A percentile compares a stretch with the other conserved stretches of the same genome.
phyloP scores from a whole-genome alignment of 2,329 filamentous ascomycete genomes.

The Harringtonia aguacate region DNA sequence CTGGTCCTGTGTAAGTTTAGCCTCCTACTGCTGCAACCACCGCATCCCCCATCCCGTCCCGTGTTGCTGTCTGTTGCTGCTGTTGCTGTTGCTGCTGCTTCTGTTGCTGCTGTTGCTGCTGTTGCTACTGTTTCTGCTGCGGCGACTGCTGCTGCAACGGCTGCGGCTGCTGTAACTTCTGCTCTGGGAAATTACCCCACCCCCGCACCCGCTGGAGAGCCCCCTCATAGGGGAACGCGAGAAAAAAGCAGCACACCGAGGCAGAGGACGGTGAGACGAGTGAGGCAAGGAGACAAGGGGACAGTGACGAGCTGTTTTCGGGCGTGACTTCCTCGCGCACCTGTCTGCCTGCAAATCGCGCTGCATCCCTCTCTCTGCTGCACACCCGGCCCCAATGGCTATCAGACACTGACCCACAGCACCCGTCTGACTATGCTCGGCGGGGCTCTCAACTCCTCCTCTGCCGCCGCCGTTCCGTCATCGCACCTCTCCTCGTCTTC shows the following conservation, averaged over 20 bases:
- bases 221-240: background rate
- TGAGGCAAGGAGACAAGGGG: too few relatives aligned
- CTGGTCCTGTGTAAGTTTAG: slow-evolving; percentile 55
- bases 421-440: slow-evolving; percentile 66
- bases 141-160: background rate
- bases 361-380: background rate
- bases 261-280: too few relatives aligned
- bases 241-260: too few relatives aligned
- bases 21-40: background rate
- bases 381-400: slow-evolving; percentile 1
- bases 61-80: background rate
- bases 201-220: slow-evolving; percentile 9
- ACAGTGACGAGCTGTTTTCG: too few relatives aligned
- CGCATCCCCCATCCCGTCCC: background rate
- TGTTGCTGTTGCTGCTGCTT: background rate
- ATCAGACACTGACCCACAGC: slow-evolving; percentile 30
- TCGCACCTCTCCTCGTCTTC: slow-evolving; percentile 6
- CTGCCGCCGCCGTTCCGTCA: slow-evolving; percentile 14
- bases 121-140: background rate
- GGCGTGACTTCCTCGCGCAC: too few relatives aligned
- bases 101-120: background rate
- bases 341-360: too few relatives aligned
- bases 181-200: slow-evolving; percentile 9
- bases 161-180: background rate
- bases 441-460: slow-evolving; percentile 37